Percentiles rank a stretch among this genome's conserved stretches.
phyloP scores from a whole-genome alignment of 257 asterid species.

The Thymus mandschuricus region DNA sequence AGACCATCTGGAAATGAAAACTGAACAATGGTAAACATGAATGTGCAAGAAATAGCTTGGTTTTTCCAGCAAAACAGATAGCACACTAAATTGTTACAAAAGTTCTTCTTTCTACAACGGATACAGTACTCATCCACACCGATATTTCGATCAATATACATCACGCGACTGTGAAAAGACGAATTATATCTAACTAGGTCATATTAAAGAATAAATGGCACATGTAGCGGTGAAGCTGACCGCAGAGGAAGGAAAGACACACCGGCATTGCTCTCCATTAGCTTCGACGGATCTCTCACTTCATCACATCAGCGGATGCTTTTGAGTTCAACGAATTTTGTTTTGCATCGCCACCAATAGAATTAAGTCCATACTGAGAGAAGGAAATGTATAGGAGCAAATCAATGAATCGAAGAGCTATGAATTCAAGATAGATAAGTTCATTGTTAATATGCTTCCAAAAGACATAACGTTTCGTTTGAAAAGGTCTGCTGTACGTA shows the following conservation, averaged over 20 bases:
- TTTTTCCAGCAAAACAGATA: slow-evolving; percentile 10
- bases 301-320: slow-evolving; percentile 33
- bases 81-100: slow-evolving; percentile 12
- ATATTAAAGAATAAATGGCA: slow-evolving; percentile 13
- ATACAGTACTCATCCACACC: slow-evolving; percentile 19
- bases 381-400: slow-evolving; percentile 4
- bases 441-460: neutral
- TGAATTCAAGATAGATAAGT: neutral
- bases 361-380: slow-evolving; percentile 54
- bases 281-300: slow-evolving; percentile 31
- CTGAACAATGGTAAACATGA: neutral
- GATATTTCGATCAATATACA: slow-evolving; percentile 26
- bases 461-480: no score
- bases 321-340: slow-evolving; percentile 28
- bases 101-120: slow-evolving; percentile 1
- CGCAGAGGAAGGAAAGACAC: slow-evolving; percentile 3
- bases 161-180: neutral
- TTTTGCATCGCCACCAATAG: slow-evolving; percentile 40
- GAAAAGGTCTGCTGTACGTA: neutral
- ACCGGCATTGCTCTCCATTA: slow-evolving; percentile 20
- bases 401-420: neutral
- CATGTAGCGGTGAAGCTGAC: neutral
- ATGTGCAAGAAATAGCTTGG: neutral
- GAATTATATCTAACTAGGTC: slow-evolving; percentile 14
- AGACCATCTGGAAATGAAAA: neutral